Percentiles rank a stretch among this genome's conserved stretches.
phyloP scores from a whole-genome alignment of 176 grass and related monocot genomes.

The Triticum turgidum region DNA sequence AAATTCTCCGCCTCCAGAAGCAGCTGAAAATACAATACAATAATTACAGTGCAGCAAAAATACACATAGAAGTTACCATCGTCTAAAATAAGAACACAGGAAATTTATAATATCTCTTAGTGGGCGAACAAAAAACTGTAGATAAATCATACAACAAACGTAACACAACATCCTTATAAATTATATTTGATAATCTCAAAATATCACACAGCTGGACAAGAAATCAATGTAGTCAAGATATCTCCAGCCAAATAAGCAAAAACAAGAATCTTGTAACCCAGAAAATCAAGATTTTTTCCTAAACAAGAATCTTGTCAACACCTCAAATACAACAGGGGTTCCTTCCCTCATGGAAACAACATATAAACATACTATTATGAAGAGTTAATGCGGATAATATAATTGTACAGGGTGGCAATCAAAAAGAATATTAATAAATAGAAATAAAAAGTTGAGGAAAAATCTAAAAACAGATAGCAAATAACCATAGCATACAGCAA shows the following conservation, averaged over 20 bases:
- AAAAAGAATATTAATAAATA: neutral
- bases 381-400: neutral
- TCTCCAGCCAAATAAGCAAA: neutral
- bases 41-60: slow-evolving; percentile 22
- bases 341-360: neutral
- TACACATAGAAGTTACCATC: slow-evolving; percentile 12
- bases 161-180: neutral
- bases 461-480: slow-evolving; percentile 15
- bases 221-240: neutral
- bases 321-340: no score
- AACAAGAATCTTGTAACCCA: neutral
- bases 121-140: neutral
- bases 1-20: slow-evolving; percentile 82
- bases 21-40: slow-evolving; percentile 72
- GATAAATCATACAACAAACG: neutral
- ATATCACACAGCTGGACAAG: slow-evolving; percentile 14
- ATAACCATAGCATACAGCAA: neutral
- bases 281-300: neutral
- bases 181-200: neutral
- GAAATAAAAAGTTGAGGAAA: neutral
- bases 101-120: neutral
- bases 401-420: neutral
- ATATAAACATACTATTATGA: neutral
- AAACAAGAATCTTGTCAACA: no score
- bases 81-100: slow-evolving; percentile 4